A percentile compares a stretch with the other conserved stretches of the same genome.
These are phyloP conservation scores for Magnolia officinalis DNA, from an alignment of 164 flowering plant genomes.

Conservation along the genomic window DNA sequence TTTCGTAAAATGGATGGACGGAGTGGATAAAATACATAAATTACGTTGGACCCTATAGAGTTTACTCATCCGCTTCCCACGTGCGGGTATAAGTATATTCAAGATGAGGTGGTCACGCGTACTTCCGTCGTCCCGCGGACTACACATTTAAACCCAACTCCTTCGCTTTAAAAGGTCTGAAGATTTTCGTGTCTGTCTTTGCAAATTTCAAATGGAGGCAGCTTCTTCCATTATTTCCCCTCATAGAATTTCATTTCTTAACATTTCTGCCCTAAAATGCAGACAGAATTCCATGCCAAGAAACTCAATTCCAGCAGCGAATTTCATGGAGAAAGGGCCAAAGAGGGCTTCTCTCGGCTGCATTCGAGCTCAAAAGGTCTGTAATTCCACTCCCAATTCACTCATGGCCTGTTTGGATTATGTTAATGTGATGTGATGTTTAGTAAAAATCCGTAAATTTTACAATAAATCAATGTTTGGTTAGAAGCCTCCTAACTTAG, in stretches of 20 bases:
- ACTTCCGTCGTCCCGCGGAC: neutral
- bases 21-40: too few species aligned
- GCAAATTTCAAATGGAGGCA: neutral
- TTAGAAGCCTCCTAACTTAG: too few species aligned
- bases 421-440: too few species aligned
- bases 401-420: neutral
- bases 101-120: neutral
- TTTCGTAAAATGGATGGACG: too few species aligned
- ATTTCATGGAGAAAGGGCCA: conserved; percentile 4
- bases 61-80: too few species aligned
- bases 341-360: neutral
- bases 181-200: neutral
- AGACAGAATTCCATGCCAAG: neutral
- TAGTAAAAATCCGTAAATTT: too few species aligned
- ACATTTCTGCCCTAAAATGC: conserved; percentile 3
- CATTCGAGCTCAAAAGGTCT: conserved; percentile 21
- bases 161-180: neutral
- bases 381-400: neutral
- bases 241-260: conserved; percentile 5
- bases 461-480: too few species aligned
- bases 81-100: too few species aligned
- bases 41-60: too few species aligned
- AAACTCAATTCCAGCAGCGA: conserved; percentile 4
- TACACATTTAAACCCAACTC: neutral
- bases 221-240: conserved; percentile 7